A percentile compares a stretch with the other conserved stretches of the same genome.
Evolutionary conservation across 2,329 filamentous ascomycete species (phyloP).

Genomic region (Celoporthe dispersa): DNA sequence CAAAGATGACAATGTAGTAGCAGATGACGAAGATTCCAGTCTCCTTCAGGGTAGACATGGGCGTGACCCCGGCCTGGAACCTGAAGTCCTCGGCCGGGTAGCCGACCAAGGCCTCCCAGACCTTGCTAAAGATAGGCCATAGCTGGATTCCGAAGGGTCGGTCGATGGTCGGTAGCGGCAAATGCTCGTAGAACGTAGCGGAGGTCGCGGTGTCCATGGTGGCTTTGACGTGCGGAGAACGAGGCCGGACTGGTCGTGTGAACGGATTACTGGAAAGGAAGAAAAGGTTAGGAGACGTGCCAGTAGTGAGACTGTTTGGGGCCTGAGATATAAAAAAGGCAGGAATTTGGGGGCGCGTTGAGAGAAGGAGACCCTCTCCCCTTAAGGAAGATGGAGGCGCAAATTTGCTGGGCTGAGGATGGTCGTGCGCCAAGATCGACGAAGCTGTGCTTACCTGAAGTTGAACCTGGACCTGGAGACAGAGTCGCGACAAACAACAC

Average conservation of each 20-base stretch:
- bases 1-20: slow-evolving; percentile 95
- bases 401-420: not conserved
- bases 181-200: slow-evolving; percentile 55
- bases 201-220: slow-evolving; percentile 38
- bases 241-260: not conserved
- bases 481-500: not conserved
- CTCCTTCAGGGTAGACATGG: slow-evolving; percentile 87
- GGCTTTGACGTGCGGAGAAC: slow-evolving; percentile 8
- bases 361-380: not conserved
- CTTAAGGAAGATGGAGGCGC: not conserved
- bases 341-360: not conserved
- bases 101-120: slow-evolving; percentile 75
- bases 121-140: slow-evolving; percentile 94
- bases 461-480: not conserved
- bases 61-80: slow-evolving; percentile 80
- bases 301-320: not conserved
- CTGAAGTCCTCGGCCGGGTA: slow-evolving; percentile 86
- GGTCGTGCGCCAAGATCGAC: not conserved
- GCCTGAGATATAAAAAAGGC: not conserved
- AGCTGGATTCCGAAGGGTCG: slow-evolving; percentile 87
- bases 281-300: not conserved
- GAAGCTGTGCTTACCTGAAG: slow-evolving; percentile 11
- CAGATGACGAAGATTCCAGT: slow-evolving; percentile 78
- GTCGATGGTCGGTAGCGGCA: slow-evolving; percentile 80
- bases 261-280: not conserved